Evolutionary conservation across 441 rosid species (phyloP), one percentile per base, ranked within the genome.

Genomic region (Gossypium schwendimanii): DNA sequence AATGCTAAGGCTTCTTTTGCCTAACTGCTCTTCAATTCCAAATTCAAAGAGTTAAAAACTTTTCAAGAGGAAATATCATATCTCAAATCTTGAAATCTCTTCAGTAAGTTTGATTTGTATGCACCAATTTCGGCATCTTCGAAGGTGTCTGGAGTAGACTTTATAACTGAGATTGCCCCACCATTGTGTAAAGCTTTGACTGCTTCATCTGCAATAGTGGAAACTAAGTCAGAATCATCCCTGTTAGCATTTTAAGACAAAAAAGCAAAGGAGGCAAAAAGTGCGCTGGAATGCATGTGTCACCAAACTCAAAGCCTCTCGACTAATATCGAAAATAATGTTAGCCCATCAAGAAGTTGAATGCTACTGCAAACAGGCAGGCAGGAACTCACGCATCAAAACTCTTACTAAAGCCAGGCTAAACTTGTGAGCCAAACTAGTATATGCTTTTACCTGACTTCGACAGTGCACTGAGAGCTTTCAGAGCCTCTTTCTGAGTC

Each of bases 401-500:
- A 44, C 71, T 20, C 62, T 2, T 54, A 11, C 4, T 31, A 69
- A 69, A 24, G 26, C 17, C 17, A 17, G 17, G 28, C 39, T 18
- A 53, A 53, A 33, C 23, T 53, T 28, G 47, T 52, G 47, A 52
- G 6, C 49, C 20, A 26, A 66, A 66, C 26, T 24, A 47, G 49
- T 66, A 47, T 58, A 24, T 24, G 28, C 39, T 12, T 58, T 41
- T 64, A 86, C 97, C 96, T 83, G 97, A 85, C 61, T 52, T 75
- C 45, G 94, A 89, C 76, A 95, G 80, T 66, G 97, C 95, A 73
- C 78, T 76, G 33, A 95, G 91, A 75, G 99, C 94, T 78, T 84
- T 89, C 20, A 95, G 77, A 75, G 97, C 98, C 81, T 87, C 94
- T 82, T 84, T 88, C 78, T 88, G 84, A 9, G 98, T 95, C 54